phyloP scores from a whole-genome alignment of 257 asterid species.

The Buddleja alternifolia region DNA sequence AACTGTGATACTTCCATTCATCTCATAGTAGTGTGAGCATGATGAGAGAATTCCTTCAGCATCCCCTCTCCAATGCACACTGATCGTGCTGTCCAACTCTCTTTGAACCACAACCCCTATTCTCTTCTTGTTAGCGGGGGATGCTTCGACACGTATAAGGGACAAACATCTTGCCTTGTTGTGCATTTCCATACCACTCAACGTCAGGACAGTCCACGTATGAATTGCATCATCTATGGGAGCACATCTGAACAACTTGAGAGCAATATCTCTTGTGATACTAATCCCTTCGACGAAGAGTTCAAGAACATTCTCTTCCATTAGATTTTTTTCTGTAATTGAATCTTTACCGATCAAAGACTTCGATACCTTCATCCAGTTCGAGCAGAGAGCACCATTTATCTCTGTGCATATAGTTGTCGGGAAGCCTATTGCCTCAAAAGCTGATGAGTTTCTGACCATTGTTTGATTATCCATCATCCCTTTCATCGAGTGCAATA shows the following conservation, averaged over 20 bases:
- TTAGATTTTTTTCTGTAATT: slow-evolving; percentile 7
- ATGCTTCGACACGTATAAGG: slow-evolving; percentile 7
- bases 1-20: slow-evolving; percentile 33
- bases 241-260: slow-evolving; percentile 22
- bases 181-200: slow-evolving; percentile 28
- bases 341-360: slow-evolving; percentile 42
- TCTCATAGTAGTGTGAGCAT: slow-evolving; percentile 46
- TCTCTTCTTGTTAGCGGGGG: background rate
- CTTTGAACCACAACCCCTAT: slow-evolving; percentile 19
- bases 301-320: slow-evolving; percentile 33
- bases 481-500: slow-evolving; percentile 32
- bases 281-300: slow-evolving; percentile 44
- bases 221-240: slow-evolving; percentile 36
- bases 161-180: background rate
- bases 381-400: slow-evolving; percentile 16
- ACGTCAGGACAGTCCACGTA: slow-evolving; percentile 30
- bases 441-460: slow-evolving; percentile 18
- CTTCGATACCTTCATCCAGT: slow-evolving; percentile 34
- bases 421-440: slow-evolving; percentile 21
- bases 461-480: slow-evolving; percentile 36
- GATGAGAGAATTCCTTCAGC: slow-evolving; percentile 54
- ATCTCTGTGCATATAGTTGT: slow-evolving; percentile 31
- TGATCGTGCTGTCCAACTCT: background rate
- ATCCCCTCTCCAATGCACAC: slow-evolving; percentile 64
- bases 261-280: slow-evolving; percentile 41